phyloP scores from a whole-genome alignment of 495 filamentous ascomycete genomes.

The Oleoguttula mirabilis region DNA sequence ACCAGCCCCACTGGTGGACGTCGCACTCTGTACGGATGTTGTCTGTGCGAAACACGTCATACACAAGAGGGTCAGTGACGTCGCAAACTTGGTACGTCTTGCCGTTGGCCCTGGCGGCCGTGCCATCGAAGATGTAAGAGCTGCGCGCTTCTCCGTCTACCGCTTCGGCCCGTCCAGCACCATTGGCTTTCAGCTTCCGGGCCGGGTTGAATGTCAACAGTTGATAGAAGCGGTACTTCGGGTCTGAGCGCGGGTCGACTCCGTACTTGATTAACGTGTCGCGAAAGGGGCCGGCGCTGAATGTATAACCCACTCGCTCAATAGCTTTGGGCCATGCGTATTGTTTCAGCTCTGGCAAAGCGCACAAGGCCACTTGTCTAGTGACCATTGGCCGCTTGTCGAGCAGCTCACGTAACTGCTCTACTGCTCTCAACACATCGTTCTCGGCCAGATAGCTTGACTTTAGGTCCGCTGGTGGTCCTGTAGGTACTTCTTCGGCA shows the following conservation, averaged over 20 bases:
- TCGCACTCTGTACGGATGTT: slow-evolving; percentile 36
- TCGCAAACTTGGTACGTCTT: slow-evolving; percentile 91
- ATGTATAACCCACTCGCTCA: slow-evolving; percentile 76
- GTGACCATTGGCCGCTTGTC: slow-evolving; percentile 74
- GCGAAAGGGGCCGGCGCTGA: slow-evolving; percentile 79
- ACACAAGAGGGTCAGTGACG: slow-evolving; percentile 64
- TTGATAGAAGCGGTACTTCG: slow-evolving; percentile 69
- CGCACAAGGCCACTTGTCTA: slow-evolving; percentile 62
- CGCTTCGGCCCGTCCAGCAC: background rate
- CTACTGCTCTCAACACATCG: slow-evolving; percentile 35
- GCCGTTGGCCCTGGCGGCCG: slow-evolving; percentile 50
- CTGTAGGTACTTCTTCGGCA: slow-evolving; percentile 37
- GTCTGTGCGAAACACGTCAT: slow-evolving; percentile 31
- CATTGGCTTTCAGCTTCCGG: background rate
- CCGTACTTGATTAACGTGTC: slow-evolving; percentile 77
- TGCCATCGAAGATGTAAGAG: slow-evolving; percentile 77
- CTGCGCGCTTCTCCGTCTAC: too few species aligned
- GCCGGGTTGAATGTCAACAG: slow-evolving; percentile 26
- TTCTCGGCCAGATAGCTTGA: background rate
- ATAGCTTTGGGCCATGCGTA: slow-evolving; percentile 51
- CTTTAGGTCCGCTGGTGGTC: background rate
- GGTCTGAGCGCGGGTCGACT: slow-evolving; percentile 66
- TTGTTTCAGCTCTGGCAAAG: slow-evolving; percentile 38
- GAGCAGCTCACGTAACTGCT: slow-evolving; percentile 47
- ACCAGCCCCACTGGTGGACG: slow-evolving; percentile 61